phyloP scores from a whole-genome alignment of 1,284 basidiomycete species.

The Xerocomus minutiporus region DNA sequence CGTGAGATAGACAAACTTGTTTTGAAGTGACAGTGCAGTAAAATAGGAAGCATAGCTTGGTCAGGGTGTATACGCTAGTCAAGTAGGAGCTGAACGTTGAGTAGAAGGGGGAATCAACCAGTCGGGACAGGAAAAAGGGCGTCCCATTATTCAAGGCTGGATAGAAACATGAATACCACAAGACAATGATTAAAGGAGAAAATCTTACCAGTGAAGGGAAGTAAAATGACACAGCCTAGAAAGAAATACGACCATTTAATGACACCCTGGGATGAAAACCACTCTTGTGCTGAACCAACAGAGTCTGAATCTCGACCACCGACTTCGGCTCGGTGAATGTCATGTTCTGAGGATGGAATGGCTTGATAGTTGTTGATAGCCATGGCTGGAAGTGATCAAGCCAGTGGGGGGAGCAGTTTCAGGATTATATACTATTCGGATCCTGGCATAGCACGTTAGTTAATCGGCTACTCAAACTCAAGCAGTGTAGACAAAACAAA shows the following conservation, averaged over 20 bases:
- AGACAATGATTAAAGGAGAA: not conserved
- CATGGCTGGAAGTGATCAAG: not conserved
- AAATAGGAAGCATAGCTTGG: conserved; percentile 63
- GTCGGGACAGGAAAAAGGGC: conserved; percentile 65
- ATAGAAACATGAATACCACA: not conserved
- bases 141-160: conserved; percentile 72
- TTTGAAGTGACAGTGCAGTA: conserved; percentile 66
- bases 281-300: not conserved
- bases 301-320: not conserved
- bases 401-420: not conserved
- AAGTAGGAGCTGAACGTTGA: conserved; percentile 67
- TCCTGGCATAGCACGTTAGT: not conserved
- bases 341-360: conserved; percentile 6
- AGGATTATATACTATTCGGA: not conserved
- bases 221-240: conserved; percentile 62
- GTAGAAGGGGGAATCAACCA: conserved; percentile 51
- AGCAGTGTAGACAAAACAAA: conserved; percentile 2
- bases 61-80: conserved; percentile 58
- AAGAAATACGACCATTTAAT: conserved; percentile 61
- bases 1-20: conserved; percentile 41
- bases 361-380: conserved; percentile 1
- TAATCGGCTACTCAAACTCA: not conserved
- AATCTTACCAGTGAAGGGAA: conserved; percentile 72
- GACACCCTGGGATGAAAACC: conserved; percentile 25
- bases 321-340: not conserved